A percentile compares a stretch with the other conserved stretches of the same genome.
Conservation (phyloP, 169 alveolate species). For the Perkinsus marinus region DNA sequence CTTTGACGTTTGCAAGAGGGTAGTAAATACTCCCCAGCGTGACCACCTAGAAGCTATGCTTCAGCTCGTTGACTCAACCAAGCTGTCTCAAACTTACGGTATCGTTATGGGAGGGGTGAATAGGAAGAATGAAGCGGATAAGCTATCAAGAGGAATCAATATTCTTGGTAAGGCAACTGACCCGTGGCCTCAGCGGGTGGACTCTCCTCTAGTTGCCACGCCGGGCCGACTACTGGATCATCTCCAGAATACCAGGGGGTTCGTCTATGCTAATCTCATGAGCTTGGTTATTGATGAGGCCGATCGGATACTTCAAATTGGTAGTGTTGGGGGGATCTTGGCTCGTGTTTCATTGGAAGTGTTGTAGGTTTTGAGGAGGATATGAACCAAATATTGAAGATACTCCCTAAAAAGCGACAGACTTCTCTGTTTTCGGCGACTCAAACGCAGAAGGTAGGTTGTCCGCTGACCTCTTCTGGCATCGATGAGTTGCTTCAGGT, state of each 20-base stretch:
- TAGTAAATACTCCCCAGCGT: slow-evolving; percentile 68
- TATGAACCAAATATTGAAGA: slow-evolving; percentile 85
- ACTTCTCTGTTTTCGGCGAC: slow-evolving; percentile 97
- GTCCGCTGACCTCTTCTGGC: background rate
- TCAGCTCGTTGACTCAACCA: background rate
- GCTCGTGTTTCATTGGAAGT: background rate
- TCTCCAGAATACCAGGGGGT: slow-evolving; percentile 91
- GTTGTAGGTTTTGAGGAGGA: slow-evolving; percentile 89
- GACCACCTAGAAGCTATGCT: background rate
- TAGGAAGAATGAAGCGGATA: slow-evolving; percentile 86
- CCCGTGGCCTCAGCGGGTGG: background rate
- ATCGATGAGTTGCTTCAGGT: slow-evolving; percentile 9
- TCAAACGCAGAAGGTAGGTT: slow-evolving; percentile 77
- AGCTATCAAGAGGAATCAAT: slow-evolving; percentile 86
- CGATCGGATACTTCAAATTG: slow-evolving; percentile 89
- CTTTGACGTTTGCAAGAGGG: slow-evolving; percentile 82
- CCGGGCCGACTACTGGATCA: slow-evolving; percentile 98
- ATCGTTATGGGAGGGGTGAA: slow-evolving; percentile 97
- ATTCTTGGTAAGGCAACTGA: slow-evolving; percentile 31
- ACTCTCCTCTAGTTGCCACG: slow-evolving; percentile 74
- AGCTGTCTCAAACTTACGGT: slow-evolving; percentile 77
- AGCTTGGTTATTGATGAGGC: slow-evolving; percentile 96
- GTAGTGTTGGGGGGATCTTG: background rate
- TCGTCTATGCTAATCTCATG: slow-evolving; percentile 80
- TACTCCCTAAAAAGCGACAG: slow-evolving; percentile 89